These are phyloP conservation scores for Senna siamea DNA, from an alignment of 306 rosid genomes.

Conservation along the genomic window DNA sequence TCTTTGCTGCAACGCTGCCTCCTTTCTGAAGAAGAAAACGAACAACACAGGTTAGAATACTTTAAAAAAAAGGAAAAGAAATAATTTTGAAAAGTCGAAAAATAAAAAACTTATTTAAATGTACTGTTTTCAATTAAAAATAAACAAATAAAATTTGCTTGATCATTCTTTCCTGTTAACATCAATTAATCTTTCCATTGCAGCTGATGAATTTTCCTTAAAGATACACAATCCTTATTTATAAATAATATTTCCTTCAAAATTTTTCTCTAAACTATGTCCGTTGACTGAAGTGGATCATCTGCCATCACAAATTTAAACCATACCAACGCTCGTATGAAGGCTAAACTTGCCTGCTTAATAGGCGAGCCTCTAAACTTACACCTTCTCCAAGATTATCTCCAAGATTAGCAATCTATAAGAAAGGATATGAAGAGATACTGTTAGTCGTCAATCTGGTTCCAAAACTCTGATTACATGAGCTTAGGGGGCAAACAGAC, in stretches of 20 bases:
- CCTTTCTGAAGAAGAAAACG: slow-evolving; percentile 73
- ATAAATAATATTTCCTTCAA: too few species aligned
- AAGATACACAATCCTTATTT: too few species aligned
- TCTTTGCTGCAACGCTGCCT: slow-evolving; percentile 91
- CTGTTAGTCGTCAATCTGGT: background rate
- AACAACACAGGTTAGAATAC: slow-evolving; percentile 39
- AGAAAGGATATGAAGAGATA: background rate
- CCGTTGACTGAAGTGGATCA: too few species aligned
- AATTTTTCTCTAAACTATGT: too few species aligned
- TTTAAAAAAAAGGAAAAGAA: slow-evolving; percentile 5
- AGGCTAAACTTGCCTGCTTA: slow-evolving; percentile 73
- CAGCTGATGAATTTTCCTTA: background rate
- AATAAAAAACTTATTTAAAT: too few species aligned
- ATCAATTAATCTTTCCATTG: slow-evolving; percentile 3
- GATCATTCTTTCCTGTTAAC: slow-evolving; percentile 2
- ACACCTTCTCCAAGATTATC: slow-evolving; percentile 88
- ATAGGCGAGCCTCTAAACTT: slow-evolving; percentile 83
- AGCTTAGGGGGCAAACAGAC: too few species aligned
- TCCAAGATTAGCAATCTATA: slow-evolving; percentile 74
- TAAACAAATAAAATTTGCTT: too few species aligned
- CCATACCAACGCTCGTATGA: background rate
- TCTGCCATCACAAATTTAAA: too few species aligned
- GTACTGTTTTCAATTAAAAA: too few species aligned
- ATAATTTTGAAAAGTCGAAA: too few species aligned
- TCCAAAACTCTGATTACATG: too few species aligned